These are phyloP conservation scores for Oehlia diaphana DNA, from an alignment of 192 early-diverging fungal species.

Conservation along the genomic window DNA sequence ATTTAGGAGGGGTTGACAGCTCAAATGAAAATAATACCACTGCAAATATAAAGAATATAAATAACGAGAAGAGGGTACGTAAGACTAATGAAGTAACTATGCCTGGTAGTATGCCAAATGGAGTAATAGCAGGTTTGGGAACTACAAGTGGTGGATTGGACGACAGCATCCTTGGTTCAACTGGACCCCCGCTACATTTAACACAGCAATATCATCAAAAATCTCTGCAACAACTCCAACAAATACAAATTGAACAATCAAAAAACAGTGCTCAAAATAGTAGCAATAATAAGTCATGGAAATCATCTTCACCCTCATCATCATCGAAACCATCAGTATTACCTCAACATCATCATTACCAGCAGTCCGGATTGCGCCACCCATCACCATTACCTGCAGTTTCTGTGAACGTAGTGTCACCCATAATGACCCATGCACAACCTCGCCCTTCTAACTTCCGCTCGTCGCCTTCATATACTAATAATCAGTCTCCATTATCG, in stretches of 20 bases:
- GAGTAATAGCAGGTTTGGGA: no score
- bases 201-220: constrained; percentile 18
- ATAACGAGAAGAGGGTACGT: not conserved
- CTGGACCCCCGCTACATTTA: constrained; percentile 6
- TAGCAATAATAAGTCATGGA: constrained; percentile 5
- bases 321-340: not conserved
- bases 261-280: not conserved
- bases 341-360: not conserved
- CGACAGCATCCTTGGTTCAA: constrained; percentile 12
- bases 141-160: not conserved
- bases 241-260: not conserved
- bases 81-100: not conserved
- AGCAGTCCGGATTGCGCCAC: constrained; percentile 7
- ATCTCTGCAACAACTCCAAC: not conserved
- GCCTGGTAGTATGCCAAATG: constrained; percentile 21
- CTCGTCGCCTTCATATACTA: not conserved
- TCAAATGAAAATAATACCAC: not conserved
- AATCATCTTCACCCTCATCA: not conserved
- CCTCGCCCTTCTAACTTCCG: not conserved
- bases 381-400: constrained; percentile 18
- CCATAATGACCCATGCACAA: not conserved
- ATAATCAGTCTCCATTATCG: not conserved
- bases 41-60: not conserved
- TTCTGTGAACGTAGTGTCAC: constrained; percentile 3
- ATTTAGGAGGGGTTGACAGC: not conserved